Conservation (phyloP, 2,329 filamentous ascomycete genomes). For the Fusarium incarnatum region DNA sequence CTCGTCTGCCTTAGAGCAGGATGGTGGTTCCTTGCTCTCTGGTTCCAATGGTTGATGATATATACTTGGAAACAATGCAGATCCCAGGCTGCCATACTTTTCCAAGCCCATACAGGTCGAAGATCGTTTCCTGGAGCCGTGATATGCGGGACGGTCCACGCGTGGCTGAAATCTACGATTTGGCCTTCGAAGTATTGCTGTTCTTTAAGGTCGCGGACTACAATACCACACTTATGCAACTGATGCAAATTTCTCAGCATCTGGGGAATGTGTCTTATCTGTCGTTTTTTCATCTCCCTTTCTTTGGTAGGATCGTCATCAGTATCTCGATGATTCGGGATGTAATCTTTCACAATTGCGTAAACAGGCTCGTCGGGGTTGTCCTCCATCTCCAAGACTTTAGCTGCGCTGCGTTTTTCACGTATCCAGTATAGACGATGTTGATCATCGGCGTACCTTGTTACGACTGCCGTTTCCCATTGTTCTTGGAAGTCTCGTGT, state of each 20-base stretch:
- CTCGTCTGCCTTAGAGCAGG: background rate
- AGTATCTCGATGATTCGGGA: background rate
- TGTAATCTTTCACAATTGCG: constrained; percentile 32
- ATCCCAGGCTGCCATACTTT: constrained; percentile 31
- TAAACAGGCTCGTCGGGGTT: background rate
- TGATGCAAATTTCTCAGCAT: constrained; percentile 14
- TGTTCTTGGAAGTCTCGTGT: background rate
- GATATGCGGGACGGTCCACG: constrained; percentile 28
- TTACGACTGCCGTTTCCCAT: background rate
- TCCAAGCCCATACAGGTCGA: background rate
- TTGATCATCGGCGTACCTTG: too few species aligned
- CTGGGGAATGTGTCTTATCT: background rate
- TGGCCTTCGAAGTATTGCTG: constrained; percentile 15
- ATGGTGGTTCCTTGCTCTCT: accelerated
- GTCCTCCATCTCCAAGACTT: background rate
- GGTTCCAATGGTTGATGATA: background rate
- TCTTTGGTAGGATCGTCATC: accelerated
- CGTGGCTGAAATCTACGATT: constrained; percentile 2
- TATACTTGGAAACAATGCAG: background rate
- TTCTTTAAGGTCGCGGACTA: constrained; percentile 12
- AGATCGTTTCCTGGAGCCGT: background rate
- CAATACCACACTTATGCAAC: constrained; percentile 19
- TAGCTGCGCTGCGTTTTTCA: background rate
- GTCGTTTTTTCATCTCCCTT: background rate
- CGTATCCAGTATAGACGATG: too few species aligned